phyloP scores from a whole-genome alignment of 1,284 basidiomycete genomes.

The Apiotrichum gracile region DNA sequence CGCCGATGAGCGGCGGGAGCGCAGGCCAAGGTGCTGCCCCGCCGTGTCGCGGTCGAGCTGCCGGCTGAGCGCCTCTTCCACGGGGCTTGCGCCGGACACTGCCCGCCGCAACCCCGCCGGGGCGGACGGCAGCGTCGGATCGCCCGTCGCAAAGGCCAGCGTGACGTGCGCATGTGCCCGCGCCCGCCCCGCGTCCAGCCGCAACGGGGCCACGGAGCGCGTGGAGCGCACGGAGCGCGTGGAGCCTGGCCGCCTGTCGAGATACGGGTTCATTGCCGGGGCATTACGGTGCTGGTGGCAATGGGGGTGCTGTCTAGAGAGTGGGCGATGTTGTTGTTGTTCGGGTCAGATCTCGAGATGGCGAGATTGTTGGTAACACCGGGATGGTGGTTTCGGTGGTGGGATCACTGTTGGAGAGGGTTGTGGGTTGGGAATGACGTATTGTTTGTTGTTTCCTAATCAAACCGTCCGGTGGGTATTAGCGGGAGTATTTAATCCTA shows the following conservation, averaged over 20 bases:
- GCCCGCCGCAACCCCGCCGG: conserved; percentile 3
- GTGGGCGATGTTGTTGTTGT: not conserved
- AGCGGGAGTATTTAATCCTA: too few relatives aligned
- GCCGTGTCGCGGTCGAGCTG: conserved; percentile 40
- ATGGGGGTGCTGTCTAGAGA: not conserved
- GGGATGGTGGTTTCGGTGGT: too few relatives aligned
- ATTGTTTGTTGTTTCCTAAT: too few relatives aligned
- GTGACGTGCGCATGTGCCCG: conserved; percentile 28
- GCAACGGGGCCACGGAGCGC: conserved; percentile 1
- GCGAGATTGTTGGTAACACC: too few relatives aligned
- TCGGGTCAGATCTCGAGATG: not conserved
- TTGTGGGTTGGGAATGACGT: too few relatives aligned
- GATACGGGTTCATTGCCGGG: not conserved
- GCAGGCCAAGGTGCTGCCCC: conserved; percentile 35
- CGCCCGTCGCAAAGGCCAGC: conserved; percentile 34
- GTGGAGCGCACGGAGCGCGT: not conserved
- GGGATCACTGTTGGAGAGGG: too few relatives aligned
- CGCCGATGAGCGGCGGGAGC: conserved; percentile 30
- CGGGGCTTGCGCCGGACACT: conserved; percentile 10
- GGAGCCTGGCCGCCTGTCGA: not conserved
- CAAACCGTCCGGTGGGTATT: too few relatives aligned
- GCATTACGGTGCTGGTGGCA: not conserved
- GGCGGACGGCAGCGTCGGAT: conserved; percentile 5
- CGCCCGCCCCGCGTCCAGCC: conserved; percentile 14
- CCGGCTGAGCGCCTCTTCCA: conserved; percentile 31